These are phyloP conservation scores for Rusavskia elegans DNA, from an alignment of 495 filamentous ascomycete genomes.

Conservation along the genomic window DNA sequence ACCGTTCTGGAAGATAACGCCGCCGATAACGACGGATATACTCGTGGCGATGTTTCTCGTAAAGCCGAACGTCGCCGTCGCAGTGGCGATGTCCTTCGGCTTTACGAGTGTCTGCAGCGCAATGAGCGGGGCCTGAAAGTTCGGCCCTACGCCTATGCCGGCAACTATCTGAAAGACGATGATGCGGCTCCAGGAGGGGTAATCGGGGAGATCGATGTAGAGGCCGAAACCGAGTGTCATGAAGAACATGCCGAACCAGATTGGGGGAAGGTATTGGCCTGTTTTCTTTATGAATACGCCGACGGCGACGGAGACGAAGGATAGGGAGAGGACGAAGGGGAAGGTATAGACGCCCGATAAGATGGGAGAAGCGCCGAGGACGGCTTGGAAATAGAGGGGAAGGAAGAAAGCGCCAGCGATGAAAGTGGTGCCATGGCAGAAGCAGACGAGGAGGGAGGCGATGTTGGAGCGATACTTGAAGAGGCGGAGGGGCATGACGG, in stretches of 20 bases:
- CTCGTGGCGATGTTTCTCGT: slow-evolving; percentile 32
- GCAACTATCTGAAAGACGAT: slow-evolving; percentile 37
- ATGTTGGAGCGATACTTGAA: slow-evolving; percentile 36
- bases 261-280: slow-evolving; percentile 31
- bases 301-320: slow-evolving; percentile 42
- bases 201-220: slow-evolving; percentile 30
- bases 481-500: slow-evolving; percentile 52
- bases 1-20: slow-evolving; percentile 41
- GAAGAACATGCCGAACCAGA: slow-evolving; percentile 32
- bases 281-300: slow-evolving; percentile 65
- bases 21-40: slow-evolving; percentile 39
- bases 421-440: slow-evolving; percentile 27
- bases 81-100: slow-evolving; percentile 34
- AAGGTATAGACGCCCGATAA: slow-evolving; percentile 67
- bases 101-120: slow-evolving; percentile 38
- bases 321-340: slow-evolving; percentile 55
- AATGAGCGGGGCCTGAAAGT: slow-evolving; percentile 42
- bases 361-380: slow-evolving; percentile 56
- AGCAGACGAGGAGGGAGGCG: slow-evolving; percentile 22
- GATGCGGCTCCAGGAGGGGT: slow-evolving; percentile 33
- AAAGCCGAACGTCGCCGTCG: slow-evolving; percentile 36
- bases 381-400: slow-evolving; percentile 39
- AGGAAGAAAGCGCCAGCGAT: slow-evolving; percentile 32
- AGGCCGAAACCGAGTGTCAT: slow-evolving; percentile 39
- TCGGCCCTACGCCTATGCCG: slow-evolving; percentile 38